phyloP scores from a whole-genome alignment of 2,329 filamentous ascomycete species.

The Gremmenia infestans region DNA sequence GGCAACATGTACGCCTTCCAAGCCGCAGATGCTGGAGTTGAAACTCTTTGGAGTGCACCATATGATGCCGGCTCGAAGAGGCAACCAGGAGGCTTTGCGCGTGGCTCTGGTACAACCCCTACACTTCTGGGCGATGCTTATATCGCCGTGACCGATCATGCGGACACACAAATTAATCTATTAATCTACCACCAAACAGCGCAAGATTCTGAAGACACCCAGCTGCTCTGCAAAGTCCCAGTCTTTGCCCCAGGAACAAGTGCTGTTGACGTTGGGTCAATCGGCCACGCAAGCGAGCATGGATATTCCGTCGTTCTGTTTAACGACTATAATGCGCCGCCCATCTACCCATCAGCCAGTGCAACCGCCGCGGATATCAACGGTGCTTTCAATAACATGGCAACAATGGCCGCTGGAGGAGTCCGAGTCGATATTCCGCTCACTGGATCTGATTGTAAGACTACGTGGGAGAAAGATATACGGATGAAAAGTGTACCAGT shows the following conservation, averaged over 20 bases:
- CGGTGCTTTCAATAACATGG: neutral
- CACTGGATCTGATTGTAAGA: neutral
- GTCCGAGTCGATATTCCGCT: neutral
- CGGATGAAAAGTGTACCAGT: neutral
- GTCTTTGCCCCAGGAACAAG: neutral
- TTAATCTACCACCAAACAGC: neutral
- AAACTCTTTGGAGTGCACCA: neutral
- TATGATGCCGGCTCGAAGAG: neutral
- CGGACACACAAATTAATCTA: neutral
- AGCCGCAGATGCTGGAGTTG: neutral
- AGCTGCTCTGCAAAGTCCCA: neutral
- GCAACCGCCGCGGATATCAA: neutral
- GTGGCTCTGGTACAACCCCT: slow-evolving; percentile 1
- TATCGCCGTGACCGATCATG: neutral
- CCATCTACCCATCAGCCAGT: neutral
- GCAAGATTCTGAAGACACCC: neutral
- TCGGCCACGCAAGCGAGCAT: neutral
- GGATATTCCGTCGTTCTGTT: neutral
- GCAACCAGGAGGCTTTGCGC: neutral
- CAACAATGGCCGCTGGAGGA: neutral
- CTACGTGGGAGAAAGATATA: neutral
- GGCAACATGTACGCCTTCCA: slow-evolving; percentile 9
- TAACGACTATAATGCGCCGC: neutral
- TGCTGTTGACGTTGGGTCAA: neutral
- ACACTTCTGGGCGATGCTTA: neutral